phyloP scores from a whole-genome alignment of 768 basidiomycete genomes.

The Lactifluus hygrophoroides region DNA sequence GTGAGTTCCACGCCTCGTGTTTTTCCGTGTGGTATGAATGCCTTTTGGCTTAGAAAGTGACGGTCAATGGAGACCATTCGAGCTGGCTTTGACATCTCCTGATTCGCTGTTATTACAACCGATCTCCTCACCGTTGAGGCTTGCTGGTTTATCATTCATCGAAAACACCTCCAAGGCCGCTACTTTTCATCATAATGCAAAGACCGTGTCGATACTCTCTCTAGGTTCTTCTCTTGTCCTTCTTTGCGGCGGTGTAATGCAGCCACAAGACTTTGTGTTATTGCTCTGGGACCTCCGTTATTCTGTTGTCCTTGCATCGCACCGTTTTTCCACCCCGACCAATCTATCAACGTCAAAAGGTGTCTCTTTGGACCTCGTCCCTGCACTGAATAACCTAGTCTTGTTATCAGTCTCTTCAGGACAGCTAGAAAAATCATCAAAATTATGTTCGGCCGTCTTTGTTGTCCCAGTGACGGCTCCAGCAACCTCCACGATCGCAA shows the following conservation, averaged over 20 bases:
- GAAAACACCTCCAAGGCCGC: background rate
- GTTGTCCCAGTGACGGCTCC: slow-evolving; percentile 51
- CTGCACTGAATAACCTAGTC: slow-evolving; percentile 37
- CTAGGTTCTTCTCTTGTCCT: slow-evolving; percentile 52
- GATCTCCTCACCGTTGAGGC: slow-evolving; percentile 1
- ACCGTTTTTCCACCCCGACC: slow-evolving; percentile 43
- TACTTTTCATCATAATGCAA: background rate
- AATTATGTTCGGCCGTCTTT: slow-evolving; percentile 43
- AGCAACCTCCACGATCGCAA: slow-evolving; percentile 49
- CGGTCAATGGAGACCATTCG: slow-evolving; percentile 36
- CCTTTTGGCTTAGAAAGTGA: slow-evolving; percentile 30
- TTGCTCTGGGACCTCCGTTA: slow-evolving; percentile 67
- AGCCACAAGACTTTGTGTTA: slow-evolving; percentile 39
- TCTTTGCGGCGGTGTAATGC: slow-evolving; percentile 37
- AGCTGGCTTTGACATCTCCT: slow-evolving; percentile 18
- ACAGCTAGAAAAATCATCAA: slow-evolving; percentile 5
- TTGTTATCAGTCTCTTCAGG: slow-evolving; percentile 43
- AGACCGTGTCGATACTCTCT: slow-evolving; percentile 35
- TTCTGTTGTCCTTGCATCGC: slow-evolving; percentile 50
- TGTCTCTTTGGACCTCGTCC: slow-evolving; percentile 28
- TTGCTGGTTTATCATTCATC: slow-evolving; percentile 14
- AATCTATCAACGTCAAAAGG: slow-evolving; percentile 28
- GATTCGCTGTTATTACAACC: background rate
- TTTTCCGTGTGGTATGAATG: background rate
- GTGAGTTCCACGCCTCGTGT: slow-evolving; percentile 19